Conservation (phyloP, 2,329 filamentous ascomycete species). For the Neonectria hederae region DNA sequence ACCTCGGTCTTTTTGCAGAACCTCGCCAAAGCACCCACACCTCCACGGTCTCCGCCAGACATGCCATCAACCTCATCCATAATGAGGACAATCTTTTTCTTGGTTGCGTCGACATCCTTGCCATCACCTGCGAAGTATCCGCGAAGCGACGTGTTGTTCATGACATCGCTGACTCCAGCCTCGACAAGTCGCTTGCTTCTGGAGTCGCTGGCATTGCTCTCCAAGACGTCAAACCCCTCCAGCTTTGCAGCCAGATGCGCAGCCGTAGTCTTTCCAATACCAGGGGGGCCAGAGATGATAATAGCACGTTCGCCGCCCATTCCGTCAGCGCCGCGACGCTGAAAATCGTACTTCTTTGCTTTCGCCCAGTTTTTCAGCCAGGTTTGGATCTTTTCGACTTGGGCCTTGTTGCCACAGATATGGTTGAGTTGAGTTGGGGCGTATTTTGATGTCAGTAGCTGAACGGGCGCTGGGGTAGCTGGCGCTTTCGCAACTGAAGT, state of each 20-base stretch:
- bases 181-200: slow-evolving; percentile 97
- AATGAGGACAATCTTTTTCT: slow-evolving; percentile 94
- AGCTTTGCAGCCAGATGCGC: slow-evolving; percentile 93
- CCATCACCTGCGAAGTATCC: slow-evolving; percentile 90
- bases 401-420: slow-evolving; percentile 93
- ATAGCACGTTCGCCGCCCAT: slow-evolving; percentile 86
- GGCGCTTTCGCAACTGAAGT: slow-evolving; percentile 50
- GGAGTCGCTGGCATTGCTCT: slow-evolving; percentile 95
- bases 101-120: slow-evolving; percentile 79
- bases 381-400: slow-evolving; percentile 87
- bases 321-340: slow-evolving; percentile 83
- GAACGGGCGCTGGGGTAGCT: slow-evolving; percentile 61
- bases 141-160: slow-evolving; percentile 91
- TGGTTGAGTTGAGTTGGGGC: slow-evolving; percentile 85
- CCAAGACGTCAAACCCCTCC: slow-evolving; percentile 91
- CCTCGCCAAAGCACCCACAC: slow-evolving; percentile 91
- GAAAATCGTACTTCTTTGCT: slow-evolving; percentile 82
- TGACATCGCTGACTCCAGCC: slow-evolving; percentile 83
- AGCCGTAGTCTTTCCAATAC: slow-evolving; percentile 97
- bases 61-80: slow-evolving; percentile 99
- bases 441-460: slow-evolving; percentile 95
- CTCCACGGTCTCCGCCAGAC: slow-evolving; percentile 95
- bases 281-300: slow-evolving; percentile 93
- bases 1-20: slow-evolving; percentile 96
- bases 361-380: slow-evolving; percentile 89